Conservation (phyloP, 202 grass and related monocot genomes). For the Brachypodium distachyon region DNA sequence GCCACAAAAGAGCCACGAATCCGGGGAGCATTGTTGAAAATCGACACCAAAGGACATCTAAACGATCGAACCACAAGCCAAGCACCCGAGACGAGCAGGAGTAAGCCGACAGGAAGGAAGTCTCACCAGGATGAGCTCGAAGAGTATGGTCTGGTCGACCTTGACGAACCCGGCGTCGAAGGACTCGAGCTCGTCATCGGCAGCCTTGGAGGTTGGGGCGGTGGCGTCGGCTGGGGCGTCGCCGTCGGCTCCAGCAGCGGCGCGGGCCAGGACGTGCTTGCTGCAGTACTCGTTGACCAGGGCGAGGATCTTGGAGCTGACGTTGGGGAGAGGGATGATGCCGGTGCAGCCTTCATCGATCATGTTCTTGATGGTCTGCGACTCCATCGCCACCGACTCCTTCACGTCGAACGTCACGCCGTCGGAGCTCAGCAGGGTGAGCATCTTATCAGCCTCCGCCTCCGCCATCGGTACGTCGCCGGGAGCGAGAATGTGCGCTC, state of each 20-base stretch:
- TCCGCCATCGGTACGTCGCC: conserved; percentile 25
- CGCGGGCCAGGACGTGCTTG: conserved; percentile 39
- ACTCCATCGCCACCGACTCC: conserved; percentile 57
- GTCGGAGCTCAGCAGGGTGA: conserved; percentile 48
- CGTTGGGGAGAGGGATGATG: conserved; percentile 77
- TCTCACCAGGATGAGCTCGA: conserved; percentile 49
- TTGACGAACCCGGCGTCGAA: conserved; percentile 42
- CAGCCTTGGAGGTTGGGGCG: background rate
- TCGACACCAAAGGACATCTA: background rate
- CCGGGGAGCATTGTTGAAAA: background rate
- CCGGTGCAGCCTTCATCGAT: conserved; percentile 61
- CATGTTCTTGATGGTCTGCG: conserved; percentile 64
- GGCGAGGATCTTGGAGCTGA: conserved; percentile 46
- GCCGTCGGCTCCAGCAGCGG: background rate
- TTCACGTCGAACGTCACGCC: conserved; percentile 46
- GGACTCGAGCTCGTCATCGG: conserved; percentile 15
- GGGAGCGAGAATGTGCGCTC: background rate
- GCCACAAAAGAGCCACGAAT: background rate
- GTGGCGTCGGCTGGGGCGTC: background rate
- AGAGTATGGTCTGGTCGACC: conserved; percentile 41
- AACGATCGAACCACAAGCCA: background rate
- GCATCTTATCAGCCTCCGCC: background rate
- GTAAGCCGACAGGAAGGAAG: background rate
- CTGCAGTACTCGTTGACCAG: conserved; percentile 70
- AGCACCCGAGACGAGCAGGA: background rate